These are phyloP conservation scores for Cyclanthera cordifolia DNA, from an alignment of 306 rosid species.

Conservation along the genomic window DNA sequence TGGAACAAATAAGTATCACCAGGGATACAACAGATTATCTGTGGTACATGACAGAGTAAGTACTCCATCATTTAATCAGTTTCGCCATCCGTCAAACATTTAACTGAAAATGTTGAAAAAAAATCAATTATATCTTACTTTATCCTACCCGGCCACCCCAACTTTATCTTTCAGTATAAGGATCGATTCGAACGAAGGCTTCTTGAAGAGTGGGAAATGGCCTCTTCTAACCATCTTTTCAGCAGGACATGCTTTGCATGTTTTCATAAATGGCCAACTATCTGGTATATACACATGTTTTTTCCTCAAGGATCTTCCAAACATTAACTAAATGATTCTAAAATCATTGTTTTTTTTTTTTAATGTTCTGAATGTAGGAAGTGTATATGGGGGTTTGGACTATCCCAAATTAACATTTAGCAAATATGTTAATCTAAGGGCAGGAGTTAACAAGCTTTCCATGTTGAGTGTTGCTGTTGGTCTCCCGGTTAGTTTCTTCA, in stretches of 20 bases:
- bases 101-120: background rate
- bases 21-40: conserved; percentile 73
- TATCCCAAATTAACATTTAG: conserved; percentile 58
- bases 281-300: conserved; percentile 38
- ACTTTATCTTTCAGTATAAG: conserved; percentile 39
- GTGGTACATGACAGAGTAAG: conserved; percentile 99
- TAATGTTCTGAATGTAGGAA: conserved; percentile 38
- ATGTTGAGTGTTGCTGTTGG: conserved; percentile 76
- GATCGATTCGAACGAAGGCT: conserved; percentile 58
- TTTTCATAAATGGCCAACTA: conserved; percentile 76
- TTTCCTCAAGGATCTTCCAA: background rate
- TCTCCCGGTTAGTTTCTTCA: conserved; percentile 57
- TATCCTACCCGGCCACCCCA: background rate
- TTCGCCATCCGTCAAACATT: background rate
- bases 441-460: conserved; percentile 83
- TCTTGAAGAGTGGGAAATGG: conserved; percentile 46
- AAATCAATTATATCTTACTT: background rate
- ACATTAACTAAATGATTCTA: conserved; percentile 8
- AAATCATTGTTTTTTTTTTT: conserved; percentile 6
- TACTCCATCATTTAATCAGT: conserved; percentile 15
- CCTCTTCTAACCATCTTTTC: conserved; percentile 63
- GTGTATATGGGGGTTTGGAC: conserved; percentile 45
- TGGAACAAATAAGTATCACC: conserved; percentile 70
- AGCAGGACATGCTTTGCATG: conserved; percentile 88
- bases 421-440: conserved; percentile 39